Evolutionary conservation across 768 basidiomycete genomes (phyloP).

Genomic region (Galerina marginata): DNA sequence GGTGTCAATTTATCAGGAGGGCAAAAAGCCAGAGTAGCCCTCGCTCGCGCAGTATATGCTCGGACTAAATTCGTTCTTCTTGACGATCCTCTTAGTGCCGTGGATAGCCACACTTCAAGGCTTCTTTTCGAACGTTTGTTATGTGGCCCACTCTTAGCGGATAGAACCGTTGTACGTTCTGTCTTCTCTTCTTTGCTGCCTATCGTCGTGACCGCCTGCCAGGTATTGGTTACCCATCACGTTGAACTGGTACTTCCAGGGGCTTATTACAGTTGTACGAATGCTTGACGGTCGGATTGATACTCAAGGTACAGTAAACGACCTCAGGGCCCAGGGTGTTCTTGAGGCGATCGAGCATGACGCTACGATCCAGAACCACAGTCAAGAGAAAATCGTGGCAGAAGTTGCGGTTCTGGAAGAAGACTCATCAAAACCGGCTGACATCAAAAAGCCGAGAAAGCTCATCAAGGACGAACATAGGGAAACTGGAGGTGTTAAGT

Average conservation of each 20-base stretch:
- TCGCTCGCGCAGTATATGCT: slow-evolving; percentile 84
- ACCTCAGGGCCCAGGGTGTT: slow-evolving; percentile 61
- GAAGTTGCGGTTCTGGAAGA: slow-evolving; percentile 30
- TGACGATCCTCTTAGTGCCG: slow-evolving; percentile 84
- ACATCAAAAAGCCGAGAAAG: slow-evolving; percentile 68
- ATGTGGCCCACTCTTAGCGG: slow-evolving; percentile 35
- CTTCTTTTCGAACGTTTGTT: slow-evolving; percentile 37
- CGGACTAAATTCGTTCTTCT: slow-evolving; percentile 70
- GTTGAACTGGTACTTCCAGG: slow-evolving; percentile 82
- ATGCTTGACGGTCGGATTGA: slow-evolving; percentile 86
- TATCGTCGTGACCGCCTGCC: not conserved
- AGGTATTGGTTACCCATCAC: slow-evolving; percentile 83
- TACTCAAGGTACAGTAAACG: slow-evolving; percentile 69
- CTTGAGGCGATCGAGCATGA: slow-evolving; percentile 30
- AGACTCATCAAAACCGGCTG: slow-evolving; percentile 21
- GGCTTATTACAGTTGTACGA: slow-evolving; percentile 72
- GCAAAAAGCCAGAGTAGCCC: slow-evolving; percentile 84
- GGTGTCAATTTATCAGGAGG: slow-evolving; percentile 82
- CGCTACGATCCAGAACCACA: slow-evolving; percentile 50
- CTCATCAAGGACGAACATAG: slow-evolving; percentile 83
- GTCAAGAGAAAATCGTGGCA: slow-evolving; percentile 45
- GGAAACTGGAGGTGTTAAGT: slow-evolving; percentile 82
- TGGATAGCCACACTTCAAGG: slow-evolving; percentile 47
- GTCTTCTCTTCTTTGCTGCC: not conserved
- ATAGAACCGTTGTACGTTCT: slow-evolving; percentile 37